These are phyloP conservation scores for Venturia oleaginea DNA, from an alignment of 2,329 filamentous ascomycete species.

Conservation along the genomic window DNA sequence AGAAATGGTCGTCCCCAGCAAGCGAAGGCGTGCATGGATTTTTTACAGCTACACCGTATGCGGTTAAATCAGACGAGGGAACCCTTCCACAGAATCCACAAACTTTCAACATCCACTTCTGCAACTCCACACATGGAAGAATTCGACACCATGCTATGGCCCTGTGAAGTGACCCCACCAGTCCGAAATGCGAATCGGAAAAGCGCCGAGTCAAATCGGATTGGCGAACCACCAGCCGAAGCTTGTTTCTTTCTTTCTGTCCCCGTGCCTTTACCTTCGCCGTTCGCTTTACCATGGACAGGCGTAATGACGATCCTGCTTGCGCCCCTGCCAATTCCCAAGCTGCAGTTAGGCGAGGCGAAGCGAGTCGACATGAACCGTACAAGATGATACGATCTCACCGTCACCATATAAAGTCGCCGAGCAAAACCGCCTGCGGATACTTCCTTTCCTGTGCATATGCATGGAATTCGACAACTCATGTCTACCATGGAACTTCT, in stretches of 20 bases:
- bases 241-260: background rate
- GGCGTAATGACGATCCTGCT: background rate
- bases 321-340: background rate
- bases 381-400: background rate
- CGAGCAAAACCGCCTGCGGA: background rate
- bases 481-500: constrained; percentile 7
- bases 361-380: background rate
- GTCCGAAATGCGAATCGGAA: background rate
- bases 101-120: background rate
- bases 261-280: constrained; percentile 4
- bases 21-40: background rate
- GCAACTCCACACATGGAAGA: background rate
- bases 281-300: background rate
- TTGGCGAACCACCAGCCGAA: too few species aligned
- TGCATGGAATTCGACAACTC: background rate
- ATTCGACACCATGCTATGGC: background rate
- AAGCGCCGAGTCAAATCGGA: background rate
- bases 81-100: background rate
- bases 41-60: background rate
- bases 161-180: background rate
- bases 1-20: background rate
- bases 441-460: background rate
- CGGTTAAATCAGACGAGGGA: constrained; percentile 2
- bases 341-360: constrained; percentile 1
- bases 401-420: background rate